phyloP scores from a whole-genome alignment of 2,329 filamentous ascomycete genomes.

The Microcera coccophila region DNA sequence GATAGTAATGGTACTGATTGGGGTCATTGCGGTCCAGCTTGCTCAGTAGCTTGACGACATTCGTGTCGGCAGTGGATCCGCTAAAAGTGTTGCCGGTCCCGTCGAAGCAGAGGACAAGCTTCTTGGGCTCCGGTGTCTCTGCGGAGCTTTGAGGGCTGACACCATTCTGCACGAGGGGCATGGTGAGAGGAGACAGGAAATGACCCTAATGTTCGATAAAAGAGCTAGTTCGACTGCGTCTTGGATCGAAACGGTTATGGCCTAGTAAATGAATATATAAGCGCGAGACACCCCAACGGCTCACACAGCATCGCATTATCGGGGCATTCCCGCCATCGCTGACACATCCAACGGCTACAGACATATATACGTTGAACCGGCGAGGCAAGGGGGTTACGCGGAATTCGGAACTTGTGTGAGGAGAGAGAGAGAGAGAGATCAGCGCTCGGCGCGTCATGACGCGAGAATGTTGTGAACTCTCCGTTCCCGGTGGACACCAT shows the following conservation, averaged over 20 bases:
- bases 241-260: too few species aligned
- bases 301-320: neutral
- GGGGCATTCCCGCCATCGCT: neutral
- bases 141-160: conserved; percentile 3
- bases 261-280: too few species aligned
- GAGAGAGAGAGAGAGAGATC: too few species aligned
- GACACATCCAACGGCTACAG: conserved; percentile 1
- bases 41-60: conserved; percentile 49
- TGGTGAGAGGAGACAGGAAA: conserved; percentile 2
- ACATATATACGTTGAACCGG: too few species aligned
- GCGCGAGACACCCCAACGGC: too few species aligned
- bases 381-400: too few species aligned
- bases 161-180: conserved; percentile 15
- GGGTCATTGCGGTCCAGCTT: conserved; percentile 44
- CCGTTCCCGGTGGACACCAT: too few species aligned
- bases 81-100: conserved; percentile 47
- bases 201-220: neutral
- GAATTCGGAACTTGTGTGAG: too few species aligned
- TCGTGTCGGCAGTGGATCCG: conserved; percentile 47
- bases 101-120: conserved; percentile 47
- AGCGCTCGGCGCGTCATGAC: too few species aligned
- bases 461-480: too few species aligned
- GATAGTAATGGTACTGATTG: conserved; percentile 48
- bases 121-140: conserved; percentile 27
- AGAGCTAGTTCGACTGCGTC: neutral